These are phyloP conservation scores for Phylloporus sp. DNA, from an alignment of 768 basidiomycete genomes.

Conservation along the genomic window DNA sequence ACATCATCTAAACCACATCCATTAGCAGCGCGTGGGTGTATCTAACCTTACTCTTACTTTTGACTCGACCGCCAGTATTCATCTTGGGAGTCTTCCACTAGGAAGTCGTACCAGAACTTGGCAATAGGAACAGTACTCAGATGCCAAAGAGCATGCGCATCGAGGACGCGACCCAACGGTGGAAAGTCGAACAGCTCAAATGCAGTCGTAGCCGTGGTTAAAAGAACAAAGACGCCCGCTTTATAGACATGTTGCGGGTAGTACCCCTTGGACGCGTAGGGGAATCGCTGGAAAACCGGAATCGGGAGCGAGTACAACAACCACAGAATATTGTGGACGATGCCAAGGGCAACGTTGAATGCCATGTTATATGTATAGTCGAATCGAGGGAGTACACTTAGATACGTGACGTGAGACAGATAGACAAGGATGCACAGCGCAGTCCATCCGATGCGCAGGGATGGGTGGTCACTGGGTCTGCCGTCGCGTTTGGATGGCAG, in stretches of 20 bases:
- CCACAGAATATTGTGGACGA: slow-evolving; percentile 83
- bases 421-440: slow-evolving; percentile 52
- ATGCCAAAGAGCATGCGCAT: slow-evolving; percentile 96
- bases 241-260: slow-evolving; percentile 52
- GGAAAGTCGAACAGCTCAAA: slow-evolving; percentile 93
- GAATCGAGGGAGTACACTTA: slow-evolving; percentile 72
- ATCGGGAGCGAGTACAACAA: slow-evolving; percentile 57
- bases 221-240: slow-evolving; percentile 56
- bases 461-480: slow-evolving; percentile 12
- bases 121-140: slow-evolving; percentile 76
- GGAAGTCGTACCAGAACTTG: slow-evolving; percentile 81
- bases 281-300: slow-evolving; percentile 52
- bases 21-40: slow-evolving; percentile 4
- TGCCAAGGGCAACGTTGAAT: slow-evolving; percentile 74
- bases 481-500: slow-evolving; percentile 26
- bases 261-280: slow-evolving; percentile 50
- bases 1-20: slow-evolving; percentile 14
- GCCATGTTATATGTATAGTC: slow-evolving; percentile 92
- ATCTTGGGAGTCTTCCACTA: slow-evolving; percentile 69
- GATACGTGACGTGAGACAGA: slow-evolving; percentile 73
- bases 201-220: slow-evolving; percentile 70
- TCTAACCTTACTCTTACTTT: slow-evolving; percentile 19
- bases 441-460: slow-evolving; percentile 40
- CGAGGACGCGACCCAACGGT: slow-evolving; percentile 67
- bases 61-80: slow-evolving; percentile 56